Evolutionary conservation across 768 basidiomycete species (phyloP), one percentile per base, ranked within the genome.

Genomic region (Rhodocollybia butyracea): DNA sequence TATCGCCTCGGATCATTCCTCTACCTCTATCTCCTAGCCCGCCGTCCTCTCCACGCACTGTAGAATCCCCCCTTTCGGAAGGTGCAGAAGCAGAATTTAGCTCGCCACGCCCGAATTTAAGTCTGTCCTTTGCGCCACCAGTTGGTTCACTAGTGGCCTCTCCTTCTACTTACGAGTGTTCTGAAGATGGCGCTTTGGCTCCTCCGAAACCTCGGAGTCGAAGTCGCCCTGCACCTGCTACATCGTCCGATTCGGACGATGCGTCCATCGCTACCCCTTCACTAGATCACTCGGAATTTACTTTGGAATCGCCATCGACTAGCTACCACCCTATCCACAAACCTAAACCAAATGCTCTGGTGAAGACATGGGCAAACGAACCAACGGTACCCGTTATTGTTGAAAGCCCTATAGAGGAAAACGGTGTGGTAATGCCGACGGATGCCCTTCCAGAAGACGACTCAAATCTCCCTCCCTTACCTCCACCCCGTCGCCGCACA

Each of bases 381-480:
- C 51, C 31, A 30, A 47, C 36, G 30, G 59, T 67, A 26, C 54
- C 60, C 3, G 66, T 64, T 15, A 68, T 68, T 40, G 60, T 65
- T 17, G 76, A 78, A 64, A 75, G 70, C 53, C 73, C 76, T 6
- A 51, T 66, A 6, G 74, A 75, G 54, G 68, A 56, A 48, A 41
- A 67, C 32, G 45, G 57, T 26, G 55, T 57, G 31, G 52, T 50
- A 2, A 7, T 46, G 13, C 21, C 55, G 8, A 58, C 46, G 31
- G 47, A 38, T 27, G 30, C 46, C 50, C 32, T 62, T 55, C 55
- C 60, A 40, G 55, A 59, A 27, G 12, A 56, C 43, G 57, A 52
- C 48, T 51, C 42, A 32, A 58, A 60, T 58, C 51, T 2, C 15
- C 0, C 38, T 53, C 15, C 51, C 22, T 30, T n/a, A 2, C 51